Evolutionary conservation across 768 basidiomycete genomes (phyloP).

Genomic region (Suillus subluteus): DNA sequence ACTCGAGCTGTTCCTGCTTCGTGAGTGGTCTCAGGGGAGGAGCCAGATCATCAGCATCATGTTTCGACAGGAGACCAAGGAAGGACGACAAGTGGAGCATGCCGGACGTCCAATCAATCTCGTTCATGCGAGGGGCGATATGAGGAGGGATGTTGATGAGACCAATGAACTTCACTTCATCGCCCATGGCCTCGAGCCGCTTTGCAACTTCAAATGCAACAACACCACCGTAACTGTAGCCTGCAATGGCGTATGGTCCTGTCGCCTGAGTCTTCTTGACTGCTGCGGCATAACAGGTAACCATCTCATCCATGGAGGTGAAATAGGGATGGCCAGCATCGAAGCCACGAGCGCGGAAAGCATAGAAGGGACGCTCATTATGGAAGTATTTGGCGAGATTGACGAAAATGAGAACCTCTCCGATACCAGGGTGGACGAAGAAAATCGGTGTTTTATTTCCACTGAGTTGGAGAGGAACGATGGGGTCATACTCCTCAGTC

Average conservation of each 20-base stretch:
- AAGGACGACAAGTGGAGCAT: slow-evolving; percentile 46
- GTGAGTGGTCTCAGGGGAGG: slow-evolving; percentile 24
- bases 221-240: slow-evolving; percentile 43
- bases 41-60: slow-evolving; percentile 25
- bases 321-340: slow-evolving; percentile 36
- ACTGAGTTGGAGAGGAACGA: slow-evolving; percentile 41
- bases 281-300: slow-evolving; percentile 33
- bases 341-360: slow-evolving; percentile 44
- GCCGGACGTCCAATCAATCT: slow-evolving; percentile 43
- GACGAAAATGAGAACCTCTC: slow-evolving; percentile 44
- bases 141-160: slow-evolving; percentile 41
- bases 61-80: slow-evolving; percentile 37
- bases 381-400: slow-evolving; percentile 44
- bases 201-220: slow-evolving; percentile 42
- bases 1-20: slow-evolving; percentile 27
- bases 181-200: slow-evolving; percentile 30
- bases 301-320: slow-evolving; percentile 37
- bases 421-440: slow-evolving; percentile 48
- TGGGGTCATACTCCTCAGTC: slow-evolving; percentile 40
- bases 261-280: slow-evolving; percentile 32
- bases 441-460: slow-evolving; percentile 47
- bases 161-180: slow-evolving; percentile 37
- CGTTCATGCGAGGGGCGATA: slow-evolving; percentile 44
- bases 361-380: slow-evolving; percentile 43
- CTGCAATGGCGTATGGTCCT: slow-evolving; percentile 40